A percentile compares a stretch with the other conserved stretches of the same genome.
These are phyloP conservation scores for Albizia julibrissin DNA, from an alignment of 306 rosid genomes.

Conservation along the genomic window DNA sequence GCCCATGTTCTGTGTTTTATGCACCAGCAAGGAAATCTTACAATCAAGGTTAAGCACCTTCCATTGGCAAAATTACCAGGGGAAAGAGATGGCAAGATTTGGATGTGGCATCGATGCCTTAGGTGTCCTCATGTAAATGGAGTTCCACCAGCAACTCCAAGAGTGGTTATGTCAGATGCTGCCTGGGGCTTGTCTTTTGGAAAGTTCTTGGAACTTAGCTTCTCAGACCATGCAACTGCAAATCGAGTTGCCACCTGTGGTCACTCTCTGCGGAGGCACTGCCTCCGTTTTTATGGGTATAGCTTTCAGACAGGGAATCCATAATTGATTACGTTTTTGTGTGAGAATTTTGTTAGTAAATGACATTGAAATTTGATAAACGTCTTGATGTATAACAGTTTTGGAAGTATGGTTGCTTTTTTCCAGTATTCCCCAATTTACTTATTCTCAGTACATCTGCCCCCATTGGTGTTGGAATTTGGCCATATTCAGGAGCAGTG, in stretches of 20 bases:
- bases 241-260: conserved; percentile 72
- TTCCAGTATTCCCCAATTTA: conserved; percentile 66
- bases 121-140: conserved; percentile 63
- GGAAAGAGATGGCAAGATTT: conserved; percentile 66
- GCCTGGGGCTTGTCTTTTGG: conserved; percentile 85
- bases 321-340: not conserved
- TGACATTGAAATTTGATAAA: conserved; percentile 12
- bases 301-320: not conserved
- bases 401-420: conserved; percentile 70
- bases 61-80: conserved; percentile 60
- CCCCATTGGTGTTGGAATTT: conserved; percentile 63
- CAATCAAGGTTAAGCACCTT: conserved; percentile 61
- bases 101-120: conserved; percentile 86
- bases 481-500: conserved; percentile 58
- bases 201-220: conserved; percentile 76
- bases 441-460: conserved; percentile 64
- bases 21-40: conserved; percentile 73
- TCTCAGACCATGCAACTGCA: conserved; percentile 75
- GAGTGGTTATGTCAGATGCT: conserved; percentile 79
- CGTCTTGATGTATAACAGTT: conserved; percentile 43
- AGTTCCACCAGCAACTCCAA: conserved; percentile 73
- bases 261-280: conserved; percentile 73
- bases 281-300: conserved; percentile 78
- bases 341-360: not conserved
- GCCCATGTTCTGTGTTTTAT: conserved; percentile 63